A percentile compares a stretch with the other conserved stretches of the same genome.
phyloP scores from a whole-genome alignment of 2,329 filamentous ascomycete genomes.

The Diaporthe eres region DNA sequence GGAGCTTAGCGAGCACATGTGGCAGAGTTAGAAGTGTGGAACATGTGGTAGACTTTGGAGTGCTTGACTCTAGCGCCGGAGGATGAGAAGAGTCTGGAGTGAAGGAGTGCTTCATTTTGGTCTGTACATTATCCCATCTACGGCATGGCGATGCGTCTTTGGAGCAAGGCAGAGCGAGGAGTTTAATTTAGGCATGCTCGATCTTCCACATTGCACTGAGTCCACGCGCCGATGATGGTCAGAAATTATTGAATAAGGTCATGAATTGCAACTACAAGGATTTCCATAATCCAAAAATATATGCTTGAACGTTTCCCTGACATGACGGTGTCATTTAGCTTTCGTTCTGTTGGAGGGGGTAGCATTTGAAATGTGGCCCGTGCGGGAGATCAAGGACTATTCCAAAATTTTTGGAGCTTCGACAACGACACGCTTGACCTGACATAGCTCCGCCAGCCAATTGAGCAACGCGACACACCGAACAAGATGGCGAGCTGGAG shows the following conservation, averaged over 20 bases:
- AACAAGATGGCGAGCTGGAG: constrained; percentile 58
- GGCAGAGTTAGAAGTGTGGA: constrained; percentile 62
- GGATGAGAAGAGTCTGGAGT: neutral
- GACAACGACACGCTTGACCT: constrained; percentile 34
- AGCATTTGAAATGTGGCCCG: neutral
- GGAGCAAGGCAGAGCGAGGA: constrained; percentile 31
- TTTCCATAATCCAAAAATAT: neutral
- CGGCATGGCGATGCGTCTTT: constrained; percentile 23
- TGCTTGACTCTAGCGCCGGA: neutral
- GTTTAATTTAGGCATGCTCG: constrained; percentile 25
- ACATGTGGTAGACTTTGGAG: constrained; percentile 74
- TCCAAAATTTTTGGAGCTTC: constrained; percentile 41
- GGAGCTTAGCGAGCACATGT: constrained; percentile 80
- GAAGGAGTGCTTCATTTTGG: neutral
- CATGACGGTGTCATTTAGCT: neutral
- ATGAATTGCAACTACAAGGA: too few relatives aligned
- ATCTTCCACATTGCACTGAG: neutral
- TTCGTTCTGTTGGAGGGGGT: neutral
- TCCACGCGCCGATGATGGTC: neutral
- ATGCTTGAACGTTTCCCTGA: neutral
- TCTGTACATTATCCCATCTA: neutral
- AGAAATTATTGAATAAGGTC: neutral
- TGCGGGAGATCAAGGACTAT: constrained; percentile 12
- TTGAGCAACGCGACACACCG: constrained; percentile 11
- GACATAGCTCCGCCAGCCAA: constrained; percentile 20